Percentiles rank a stretch among this genome's conserved stretches.
Evolutionary conservation across 2,329 filamentous ascomycete genomes (phyloP).

Genomic region (Parafenestella ontariensis): DNA sequence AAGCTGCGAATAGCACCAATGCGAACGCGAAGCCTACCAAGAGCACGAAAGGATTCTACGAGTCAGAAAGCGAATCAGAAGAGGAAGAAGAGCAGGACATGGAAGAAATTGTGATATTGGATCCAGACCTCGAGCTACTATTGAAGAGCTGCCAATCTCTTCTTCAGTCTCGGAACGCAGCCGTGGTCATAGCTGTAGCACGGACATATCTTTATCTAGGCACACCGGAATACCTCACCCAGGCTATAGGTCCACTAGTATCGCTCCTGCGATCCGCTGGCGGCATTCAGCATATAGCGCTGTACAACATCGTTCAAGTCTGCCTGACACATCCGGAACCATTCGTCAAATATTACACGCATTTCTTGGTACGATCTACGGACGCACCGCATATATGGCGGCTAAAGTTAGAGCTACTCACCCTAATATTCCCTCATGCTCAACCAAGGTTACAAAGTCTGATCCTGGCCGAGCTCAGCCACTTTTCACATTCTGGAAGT

Average conservation of each 20-base stretch:
- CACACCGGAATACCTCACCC: conserved; percentile 75
- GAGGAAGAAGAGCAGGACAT: conserved; percentile 56
- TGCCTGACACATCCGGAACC: conserved; percentile 75
- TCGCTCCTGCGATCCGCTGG: conserved; percentile 83
- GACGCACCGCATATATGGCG: conserved; percentile 86
- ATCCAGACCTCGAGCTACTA: conserved; percentile 83
- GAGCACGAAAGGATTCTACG: conserved; percentile 78
- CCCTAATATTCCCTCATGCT: conserved; percentile 87
- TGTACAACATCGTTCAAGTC: conserved; percentile 96
- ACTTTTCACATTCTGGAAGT: conserved; percentile 90
- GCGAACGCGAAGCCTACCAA: conserved; percentile 47
- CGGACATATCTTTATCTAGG: conserved; percentile 86
- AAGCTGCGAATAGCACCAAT: conserved; percentile 51
- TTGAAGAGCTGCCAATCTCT: conserved; percentile 82
- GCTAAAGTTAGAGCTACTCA: conserved; percentile 89
- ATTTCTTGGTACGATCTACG: conserved; percentile 84
- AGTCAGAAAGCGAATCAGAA: conserved; percentile 53
- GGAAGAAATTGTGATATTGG: conserved; percentile 68
- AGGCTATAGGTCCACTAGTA: conserved; percentile 81
- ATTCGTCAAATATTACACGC: conserved; percentile 88
- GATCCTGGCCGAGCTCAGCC: conserved; percentile 89
- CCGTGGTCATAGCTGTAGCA: conserved; percentile 86
- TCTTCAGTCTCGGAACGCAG: conserved; percentile 89
- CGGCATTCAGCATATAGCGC: conserved; percentile 86
- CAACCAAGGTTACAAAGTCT: conserved; percentile 79